Percentiles rank a stretch among this genome's conserved stretches.
These are phyloP conservation scores for Mrakia hoshinonis DNA, from an alignment of 768 basidiomycete species.

Conservation along the genomic window DNA sequence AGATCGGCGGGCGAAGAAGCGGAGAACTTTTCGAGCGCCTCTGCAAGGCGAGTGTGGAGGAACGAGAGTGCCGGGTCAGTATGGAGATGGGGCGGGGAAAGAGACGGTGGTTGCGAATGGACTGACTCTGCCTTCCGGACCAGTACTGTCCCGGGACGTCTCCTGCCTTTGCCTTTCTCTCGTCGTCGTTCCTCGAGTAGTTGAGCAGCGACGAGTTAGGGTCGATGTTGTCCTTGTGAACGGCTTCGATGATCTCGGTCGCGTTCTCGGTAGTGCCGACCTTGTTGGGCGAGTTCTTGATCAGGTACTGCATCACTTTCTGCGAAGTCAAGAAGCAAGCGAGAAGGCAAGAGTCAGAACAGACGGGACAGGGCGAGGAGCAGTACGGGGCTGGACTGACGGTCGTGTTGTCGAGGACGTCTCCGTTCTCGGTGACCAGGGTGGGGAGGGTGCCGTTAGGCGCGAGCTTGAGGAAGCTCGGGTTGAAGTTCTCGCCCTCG, in stretches of 20 bases:
- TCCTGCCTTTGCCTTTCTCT: constrained; percentile 17
- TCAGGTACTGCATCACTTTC: constrained; percentile 25
- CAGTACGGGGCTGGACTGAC: background rate
- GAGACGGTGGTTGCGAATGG: no score
- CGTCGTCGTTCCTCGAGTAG: constrained; percentile 14
- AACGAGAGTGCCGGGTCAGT: no score
- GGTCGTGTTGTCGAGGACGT: constrained; percentile 17
- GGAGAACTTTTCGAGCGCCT: constrained; percentile 20
- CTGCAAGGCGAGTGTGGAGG: background rate
- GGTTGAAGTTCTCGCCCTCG: constrained; percentile 24
- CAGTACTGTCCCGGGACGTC: constrained; percentile 24
- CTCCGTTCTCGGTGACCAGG: constrained; percentile 18
- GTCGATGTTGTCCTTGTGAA: constrained; percentile 17
- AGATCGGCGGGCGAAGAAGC: constrained; percentile 14
- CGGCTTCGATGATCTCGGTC: constrained; percentile 14
- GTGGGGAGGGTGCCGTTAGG: constrained; percentile 19
- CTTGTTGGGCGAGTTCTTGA: constrained; percentile 10
- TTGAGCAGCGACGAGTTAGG: constrained; percentile 10
- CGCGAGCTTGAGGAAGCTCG: constrained; percentile 18
- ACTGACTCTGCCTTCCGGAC: constrained; percentile 11
- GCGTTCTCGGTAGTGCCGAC: background rate
- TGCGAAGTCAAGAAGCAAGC: background rate
- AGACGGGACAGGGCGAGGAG: background rate
- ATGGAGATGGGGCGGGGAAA: no score
- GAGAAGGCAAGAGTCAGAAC: background rate